Percentiles rank a stretch among this genome's conserved stretches.
Evolutionary conservation across 1,139 yeast species (phyloP).

Genomic region (Diutina rugosa): DNA sequence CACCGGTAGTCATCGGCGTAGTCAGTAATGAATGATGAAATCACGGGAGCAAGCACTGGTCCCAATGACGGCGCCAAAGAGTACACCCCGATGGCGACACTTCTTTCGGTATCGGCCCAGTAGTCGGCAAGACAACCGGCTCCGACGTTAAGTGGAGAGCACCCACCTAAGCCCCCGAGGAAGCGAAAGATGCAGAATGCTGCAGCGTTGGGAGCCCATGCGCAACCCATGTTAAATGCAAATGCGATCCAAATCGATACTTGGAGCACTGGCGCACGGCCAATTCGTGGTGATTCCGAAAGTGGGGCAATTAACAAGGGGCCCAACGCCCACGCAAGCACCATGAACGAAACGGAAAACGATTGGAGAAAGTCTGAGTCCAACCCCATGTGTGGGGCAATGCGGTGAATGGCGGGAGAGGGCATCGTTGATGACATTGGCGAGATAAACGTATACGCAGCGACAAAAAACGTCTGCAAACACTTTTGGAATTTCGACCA

Average conservation of each 20-base stretch:
- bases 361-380: constrained; percentile 24
- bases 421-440: constrained; percentile 49
- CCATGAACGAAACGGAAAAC: constrained; percentile 43
- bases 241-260: constrained; percentile 36
- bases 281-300: constrained; percentile 38
- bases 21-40: constrained; percentile 16
- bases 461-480: constrained; percentile 32
- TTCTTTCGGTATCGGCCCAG: constrained; percentile 38
- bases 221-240: constrained; percentile 47
- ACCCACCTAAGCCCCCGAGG: constrained; percentile 53
- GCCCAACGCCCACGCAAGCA: constrained; percentile 51
- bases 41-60: constrained; percentile 23
- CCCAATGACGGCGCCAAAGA: constrained; percentile 41
- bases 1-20: constrained; percentile 38
- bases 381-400: constrained; percentile 29
- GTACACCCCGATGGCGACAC: constrained; percentile 46
- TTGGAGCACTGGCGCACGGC: constrained; percentile 39
- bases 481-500: constrained; percentile 34
- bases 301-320: constrained; percentile 51
- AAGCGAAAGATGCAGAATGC: constrained; percentile 47
- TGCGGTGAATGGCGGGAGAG: constrained; percentile 42
- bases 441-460: constrained; percentile 39
- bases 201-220: constrained; percentile 35
- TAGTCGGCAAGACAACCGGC: constrained; percentile 60
- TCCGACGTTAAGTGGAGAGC: constrained; percentile 58